These are phyloP conservation scores for Rubia balearica DNA, from an alignment of 305 asterid genomes.

Conservation along the genomic window DNA sequence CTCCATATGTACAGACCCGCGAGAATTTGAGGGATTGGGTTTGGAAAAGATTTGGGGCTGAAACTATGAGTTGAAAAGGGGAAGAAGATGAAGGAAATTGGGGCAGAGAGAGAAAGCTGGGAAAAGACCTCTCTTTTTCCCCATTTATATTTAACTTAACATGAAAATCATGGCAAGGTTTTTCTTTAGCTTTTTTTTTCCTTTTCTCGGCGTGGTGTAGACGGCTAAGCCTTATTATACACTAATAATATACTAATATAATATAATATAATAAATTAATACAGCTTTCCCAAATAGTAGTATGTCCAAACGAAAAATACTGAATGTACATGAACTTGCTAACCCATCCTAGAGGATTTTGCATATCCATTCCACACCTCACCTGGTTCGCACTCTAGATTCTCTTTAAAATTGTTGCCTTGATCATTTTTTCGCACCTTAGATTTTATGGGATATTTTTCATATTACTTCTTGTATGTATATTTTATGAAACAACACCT, in stretches of 20 bases:
- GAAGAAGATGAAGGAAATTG: conserved; percentile 7
- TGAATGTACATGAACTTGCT: not conserved
- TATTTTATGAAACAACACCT: not conserved
- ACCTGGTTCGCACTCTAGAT: not conserved
- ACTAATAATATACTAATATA: too few relatives aligned
- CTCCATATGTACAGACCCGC: not conserved
- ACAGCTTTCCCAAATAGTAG: too few relatives aligned
- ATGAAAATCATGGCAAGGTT: not conserved
- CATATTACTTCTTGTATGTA: not conserved
- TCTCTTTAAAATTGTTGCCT: not conserved
- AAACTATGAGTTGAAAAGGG: conserved; percentile 14
- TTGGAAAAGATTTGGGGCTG: conserved; percentile 16
- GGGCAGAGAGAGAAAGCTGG: not conserved
- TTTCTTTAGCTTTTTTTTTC: not conserved
- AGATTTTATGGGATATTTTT: not conserved
- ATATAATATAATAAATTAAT: too few relatives aligned
- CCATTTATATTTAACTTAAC: not conserved
- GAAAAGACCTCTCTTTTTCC: conserved; percentile 7
- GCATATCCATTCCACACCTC: conserved; percentile 1
- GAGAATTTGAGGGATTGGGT: conserved; percentile 10
- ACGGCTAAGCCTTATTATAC: not conserved
- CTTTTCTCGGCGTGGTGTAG: conserved; percentile 3
- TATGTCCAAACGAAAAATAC: not conserved
- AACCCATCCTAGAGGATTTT: not conserved
- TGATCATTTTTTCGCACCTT: not conserved